These are phyloP conservation scores for Stentor coeruleus DNA, from an alignment of 73 alveolate species.

Conservation along the genomic window DNA sequence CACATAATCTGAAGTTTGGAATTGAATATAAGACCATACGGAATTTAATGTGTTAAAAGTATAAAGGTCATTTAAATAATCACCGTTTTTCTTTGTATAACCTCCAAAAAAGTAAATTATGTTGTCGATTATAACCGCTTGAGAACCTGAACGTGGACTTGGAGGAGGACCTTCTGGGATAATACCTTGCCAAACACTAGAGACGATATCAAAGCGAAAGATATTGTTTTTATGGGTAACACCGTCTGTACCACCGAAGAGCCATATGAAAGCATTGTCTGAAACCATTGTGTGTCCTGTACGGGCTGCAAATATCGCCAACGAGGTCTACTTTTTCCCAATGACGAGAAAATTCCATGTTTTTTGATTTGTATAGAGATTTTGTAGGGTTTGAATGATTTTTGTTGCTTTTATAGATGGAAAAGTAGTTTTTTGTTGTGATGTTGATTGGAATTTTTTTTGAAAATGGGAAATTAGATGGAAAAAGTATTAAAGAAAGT, in stretches of 20 bases:
- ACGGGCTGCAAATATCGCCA: slow-evolving; percentile 62
- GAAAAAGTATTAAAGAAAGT: too few relatives aligned
- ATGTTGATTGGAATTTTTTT: too few relatives aligned
- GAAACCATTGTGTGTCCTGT: slow-evolving; percentile 65
- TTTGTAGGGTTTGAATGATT: too few relatives aligned
- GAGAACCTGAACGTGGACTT: slow-evolving; percentile 69
- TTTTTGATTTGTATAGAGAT: too few relatives aligned
- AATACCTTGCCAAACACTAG: slow-evolving; percentile 46
- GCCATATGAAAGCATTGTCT: slow-evolving; percentile 44
- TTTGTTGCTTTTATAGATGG: too few relatives aligned
- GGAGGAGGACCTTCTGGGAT: slow-evolving; percentile 48
- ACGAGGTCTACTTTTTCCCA: too few relatives aligned
- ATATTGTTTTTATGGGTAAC: slow-evolving; percentile 61
- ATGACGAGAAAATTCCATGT: too few relatives aligned
- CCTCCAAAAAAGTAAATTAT: slow-evolving; percentile 71
- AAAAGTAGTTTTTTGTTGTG: too few relatives aligned
- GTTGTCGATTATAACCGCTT: slow-evolving; percentile 49
- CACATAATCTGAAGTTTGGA: neutral
- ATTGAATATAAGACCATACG: slow-evolving; percentile 45
- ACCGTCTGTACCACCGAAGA: slow-evolving; percentile 78
- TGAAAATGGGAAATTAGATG: too few relatives aligned
- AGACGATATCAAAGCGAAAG: slow-evolving; percentile 36
- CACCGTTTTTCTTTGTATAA: slow-evolving; percentile 74
- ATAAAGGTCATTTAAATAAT: slow-evolving; percentile 63
- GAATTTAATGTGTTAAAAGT: slow-evolving; percentile 28